These are phyloP conservation scores for Cronartium quercuum DNA, from an alignment of 1,284 basidiomycete genomes.

Conservation along the genomic window DNA sequence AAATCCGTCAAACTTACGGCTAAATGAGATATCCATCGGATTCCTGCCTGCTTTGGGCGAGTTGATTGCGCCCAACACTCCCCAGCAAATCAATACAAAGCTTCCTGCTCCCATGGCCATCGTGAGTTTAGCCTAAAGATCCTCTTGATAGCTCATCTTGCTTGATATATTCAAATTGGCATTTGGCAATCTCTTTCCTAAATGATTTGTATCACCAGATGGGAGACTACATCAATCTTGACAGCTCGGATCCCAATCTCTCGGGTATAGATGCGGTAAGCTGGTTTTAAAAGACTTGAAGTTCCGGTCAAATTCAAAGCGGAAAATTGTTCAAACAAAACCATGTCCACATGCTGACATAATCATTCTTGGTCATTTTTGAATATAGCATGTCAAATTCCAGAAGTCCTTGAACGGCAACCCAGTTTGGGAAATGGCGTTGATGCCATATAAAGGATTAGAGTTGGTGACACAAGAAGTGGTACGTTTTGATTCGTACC, in stretches of 20 bases:
- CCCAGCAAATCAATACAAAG: conserved; percentile 15
- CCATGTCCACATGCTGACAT: not conserved
- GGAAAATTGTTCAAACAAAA: not conserved
- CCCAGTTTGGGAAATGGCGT: conserved; percentile 22
- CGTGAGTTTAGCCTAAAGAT: not conserved
- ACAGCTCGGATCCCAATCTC: not conserved
- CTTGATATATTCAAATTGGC: too few relatives aligned
- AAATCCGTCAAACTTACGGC: conserved; percentile 10
- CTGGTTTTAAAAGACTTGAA: not conserved
- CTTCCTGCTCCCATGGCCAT: conserved; percentile 27
- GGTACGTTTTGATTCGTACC: not conserved
- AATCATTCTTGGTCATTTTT: not conserved
- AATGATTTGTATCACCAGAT: not conserved
- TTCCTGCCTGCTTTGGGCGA: conserved; percentile 25
- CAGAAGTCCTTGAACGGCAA: conserved; percentile 3
- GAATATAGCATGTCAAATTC: not conserved
- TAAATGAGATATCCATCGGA: conserved; percentile 25
- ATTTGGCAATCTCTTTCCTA: too few relatives aligned
- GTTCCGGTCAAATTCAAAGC: not conserved
- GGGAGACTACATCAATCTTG: conserved; percentile 31
- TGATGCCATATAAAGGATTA: conserved; percentile 13
- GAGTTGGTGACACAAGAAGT: conserved; percentile 14
- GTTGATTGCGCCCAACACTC: conserved; percentile 20
- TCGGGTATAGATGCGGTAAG: conserved; percentile 21
- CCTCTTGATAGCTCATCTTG: too few relatives aligned